phyloP scores from a whole-genome alignment of 2,329 filamentous ascomycete species.

The Penicillium occitanis region DNA sequence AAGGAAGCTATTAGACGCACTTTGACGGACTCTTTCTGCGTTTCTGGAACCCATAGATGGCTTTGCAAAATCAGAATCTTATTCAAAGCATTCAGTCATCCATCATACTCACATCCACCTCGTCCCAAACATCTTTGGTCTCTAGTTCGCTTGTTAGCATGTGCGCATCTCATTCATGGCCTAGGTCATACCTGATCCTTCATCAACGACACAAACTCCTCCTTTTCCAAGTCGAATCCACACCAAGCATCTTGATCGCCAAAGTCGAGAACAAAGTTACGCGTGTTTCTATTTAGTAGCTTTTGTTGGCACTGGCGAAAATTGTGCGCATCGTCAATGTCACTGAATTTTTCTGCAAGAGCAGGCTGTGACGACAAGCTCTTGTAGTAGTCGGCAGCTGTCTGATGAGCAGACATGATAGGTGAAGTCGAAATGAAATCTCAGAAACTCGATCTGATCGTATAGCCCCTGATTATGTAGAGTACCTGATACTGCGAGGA shows the following conservation, averaged over 20 bases:
- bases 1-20: constrained; percentile 26
- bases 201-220: constrained; percentile 37
- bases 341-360: constrained; percentile 30
- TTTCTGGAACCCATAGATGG: constrained; percentile 69
- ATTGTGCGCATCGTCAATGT: constrained; percentile 39
- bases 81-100: constrained; percentile 7
- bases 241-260: constrained; percentile 45
- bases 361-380: neutral
- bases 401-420: constrained; percentile 10
- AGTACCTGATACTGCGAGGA: neutral
- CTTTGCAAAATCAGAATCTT: constrained; percentile 36
- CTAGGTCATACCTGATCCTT: constrained; percentile 33
- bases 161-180: neutral
- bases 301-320: constrained; percentile 33
- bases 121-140: constrained; percentile 54
- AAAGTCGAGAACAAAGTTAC: constrained; percentile 47
- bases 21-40: constrained; percentile 57
- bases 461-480: neutral
- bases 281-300: constrained; percentile 33
- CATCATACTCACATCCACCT: constrained; percentile 67
- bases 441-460: neutral
- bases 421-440: neutral
- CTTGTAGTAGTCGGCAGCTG: constrained; percentile 36
- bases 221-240: constrained; percentile 37
- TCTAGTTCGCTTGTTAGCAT: constrained; percentile 30